phyloP scores from a whole-genome alignment of 208 protist genomes.

The Wallacemonas sp. region DNA sequence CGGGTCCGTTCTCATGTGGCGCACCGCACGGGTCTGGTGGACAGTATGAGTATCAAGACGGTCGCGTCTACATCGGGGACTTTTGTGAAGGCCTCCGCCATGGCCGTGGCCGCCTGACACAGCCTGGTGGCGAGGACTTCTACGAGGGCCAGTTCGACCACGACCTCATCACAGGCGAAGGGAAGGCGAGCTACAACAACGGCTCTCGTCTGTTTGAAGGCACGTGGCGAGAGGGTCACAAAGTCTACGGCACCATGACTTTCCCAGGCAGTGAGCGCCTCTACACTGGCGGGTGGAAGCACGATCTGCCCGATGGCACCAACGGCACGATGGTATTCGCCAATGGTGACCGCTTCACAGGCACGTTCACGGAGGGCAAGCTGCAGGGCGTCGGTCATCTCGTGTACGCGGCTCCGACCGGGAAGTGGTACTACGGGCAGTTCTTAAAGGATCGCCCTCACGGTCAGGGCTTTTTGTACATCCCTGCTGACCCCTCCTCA shows the following conservation, averaged over 20 bases:
- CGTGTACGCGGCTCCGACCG: conserved; percentile 29
- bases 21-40: conserved; percentile 27
- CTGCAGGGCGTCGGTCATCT: conserved; percentile 49
- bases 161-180: conserved; percentile 42
- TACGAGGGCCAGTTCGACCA: conserved; percentile 65
- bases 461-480: conserved; percentile 41
- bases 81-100: conserved; percentile 44
- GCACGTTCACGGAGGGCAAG: conserved; percentile 42
- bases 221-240: conserved; percentile 36
- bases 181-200: conserved; percentile 33
- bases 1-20: conserved; percentile 31
- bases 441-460: conserved; percentile 61
- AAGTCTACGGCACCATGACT: conserved; percentile 34
- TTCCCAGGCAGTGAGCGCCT: conserved; percentile 37
- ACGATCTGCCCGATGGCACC: conserved; percentile 46
- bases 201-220: conserved; percentile 34
- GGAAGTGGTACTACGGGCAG: conserved; percentile 52
- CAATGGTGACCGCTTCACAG: conserved; percentile 63
- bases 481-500: conserved; percentile 1
- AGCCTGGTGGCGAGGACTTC: conserved; percentile 43
- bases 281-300: conserved; percentile 51
- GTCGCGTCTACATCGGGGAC: conserved; percentile 55
- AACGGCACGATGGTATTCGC: conserved; percentile 48
- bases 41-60: conserved; percentile 37
- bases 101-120: conserved; percentile 46